Base-by-base conservation (phyloP, 306 rosid species). In the Corylus avellana region DNA sequence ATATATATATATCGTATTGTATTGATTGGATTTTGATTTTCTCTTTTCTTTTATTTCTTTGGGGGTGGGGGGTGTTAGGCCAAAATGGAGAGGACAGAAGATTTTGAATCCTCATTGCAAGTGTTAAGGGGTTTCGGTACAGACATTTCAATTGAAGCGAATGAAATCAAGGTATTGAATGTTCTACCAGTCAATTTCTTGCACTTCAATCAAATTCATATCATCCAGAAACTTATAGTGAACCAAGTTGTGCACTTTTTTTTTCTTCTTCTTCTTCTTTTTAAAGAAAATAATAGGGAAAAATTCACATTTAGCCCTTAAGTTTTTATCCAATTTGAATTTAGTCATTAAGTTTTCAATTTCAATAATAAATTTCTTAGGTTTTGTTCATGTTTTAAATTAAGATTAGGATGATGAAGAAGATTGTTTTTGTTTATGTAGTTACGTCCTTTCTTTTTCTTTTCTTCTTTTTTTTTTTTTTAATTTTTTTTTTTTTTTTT, bases 81-180 rank as follows among this genome's bases (percentile, higher is more conserved):
- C 39, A 91, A 91, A 85, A 91, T 91, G 96, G 92, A 97, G 50
- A 88, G 91, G 94, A 88, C 86, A 68, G 98, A 93, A 9, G 94
- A 93, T 53, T 93, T 90, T 80, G 98, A 93, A 85, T 56, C 92
- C 80, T 91, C 98, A 17, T 89, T 93, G 83, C 98, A 93, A 89
- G 97, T 93, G 69, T 78, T 91, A 68, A 84, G 97, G 59, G 98
- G 98, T 81, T 88, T 93, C 62, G 94, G 91, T 80, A 82, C 93
- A 2, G 98, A 93, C 83, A 93, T 93, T 74, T 85, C 97, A 46
- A 78, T 61, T n/a, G 98, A 91, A 93, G 94, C 90, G 77, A 79
- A 91, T 55, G 98, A 93, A 79, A 93, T 93, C 77, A 93, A 91
- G 98, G 98, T 91, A 87, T 27, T 49, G 75, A 57, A 59, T 71